These are phyloP conservation scores for Pythium rishiriense DNA, from an alignment of 352 stramenopile genomes.

Conservation along the genomic window DNA sequence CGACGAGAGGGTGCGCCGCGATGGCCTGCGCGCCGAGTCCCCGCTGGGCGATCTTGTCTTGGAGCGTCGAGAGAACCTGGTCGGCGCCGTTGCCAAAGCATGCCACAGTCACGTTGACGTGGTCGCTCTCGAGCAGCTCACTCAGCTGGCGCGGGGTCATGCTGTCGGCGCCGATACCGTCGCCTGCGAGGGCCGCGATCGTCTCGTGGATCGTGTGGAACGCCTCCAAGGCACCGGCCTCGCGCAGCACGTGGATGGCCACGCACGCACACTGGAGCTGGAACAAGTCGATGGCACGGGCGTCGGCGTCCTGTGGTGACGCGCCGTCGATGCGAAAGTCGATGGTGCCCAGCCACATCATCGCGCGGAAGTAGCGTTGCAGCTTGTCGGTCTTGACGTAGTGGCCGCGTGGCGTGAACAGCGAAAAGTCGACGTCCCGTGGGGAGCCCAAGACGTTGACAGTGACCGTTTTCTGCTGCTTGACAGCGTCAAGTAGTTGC, in stretches of 20 bases:
- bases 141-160: slow-evolving; percentile 22
- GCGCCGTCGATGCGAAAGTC: slow-evolving; percentile 24
- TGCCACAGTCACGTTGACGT: slow-evolving; percentile 1
- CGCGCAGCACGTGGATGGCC: slow-evolving; percentile 17
- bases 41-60: slow-evolving; percentile 16
- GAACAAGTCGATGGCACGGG: slow-evolving; percentile 1
- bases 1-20: slow-evolving; percentile 18
- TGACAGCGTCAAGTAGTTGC: not conserved
- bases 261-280: slow-evolving; percentile 26
- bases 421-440: slow-evolving; percentile 26
- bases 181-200: slow-evolving; percentile 11
- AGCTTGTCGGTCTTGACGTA: slow-evolving; percentile 25
- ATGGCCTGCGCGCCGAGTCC: slow-evolving; percentile 17
- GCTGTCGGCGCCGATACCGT: no score
- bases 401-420: slow-evolving; percentile 29
- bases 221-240: not conserved
- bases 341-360: slow-evolving; percentile 26
- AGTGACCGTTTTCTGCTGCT: not conserved
- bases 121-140: slow-evolving; percentile 1
- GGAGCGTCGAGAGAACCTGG: not conserved
- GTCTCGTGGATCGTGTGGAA: slow-evolving; percentile 7
- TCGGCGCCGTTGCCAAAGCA: slow-evolving; percentile 1
- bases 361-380: slow-evolving; percentile 19
- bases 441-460: slow-evolving; percentile 5
- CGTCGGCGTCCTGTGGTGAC: not conserved